phyloP scores from a whole-genome alignment of 805 yeast genomes.

The Yamadazyma nakazawae region DNA sequence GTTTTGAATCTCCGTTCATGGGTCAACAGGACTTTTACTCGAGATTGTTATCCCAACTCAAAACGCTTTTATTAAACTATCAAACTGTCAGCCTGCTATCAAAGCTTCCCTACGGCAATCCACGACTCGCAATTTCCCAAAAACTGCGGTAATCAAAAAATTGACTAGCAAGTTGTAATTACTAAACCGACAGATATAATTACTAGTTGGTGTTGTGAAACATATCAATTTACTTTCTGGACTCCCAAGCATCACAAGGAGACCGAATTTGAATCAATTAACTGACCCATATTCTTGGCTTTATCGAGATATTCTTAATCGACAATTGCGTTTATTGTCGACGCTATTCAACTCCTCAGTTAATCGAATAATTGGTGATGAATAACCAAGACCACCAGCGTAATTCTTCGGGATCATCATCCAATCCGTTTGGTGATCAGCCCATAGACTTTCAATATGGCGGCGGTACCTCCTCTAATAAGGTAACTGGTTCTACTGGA shows the following conservation, averaged over 20 bases:
- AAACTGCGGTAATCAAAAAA: background rate
- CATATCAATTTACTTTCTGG: background rate
- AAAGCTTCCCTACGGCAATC: background rate
- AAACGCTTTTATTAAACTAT: too few relatives aligned
- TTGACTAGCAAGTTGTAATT: background rate
- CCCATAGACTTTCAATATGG: conserved; percentile 7
- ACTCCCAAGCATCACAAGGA: background rate
- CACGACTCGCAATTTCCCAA: background rate
- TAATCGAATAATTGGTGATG: conserved; percentile 1
- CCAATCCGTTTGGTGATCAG: conserved; percentile 7
- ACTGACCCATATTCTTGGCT: background rate
- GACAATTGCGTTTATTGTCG: background rate
- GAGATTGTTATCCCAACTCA: too few relatives aligned
- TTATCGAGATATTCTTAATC: background rate
- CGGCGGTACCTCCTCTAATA: background rate
- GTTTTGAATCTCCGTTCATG: too few relatives aligned
- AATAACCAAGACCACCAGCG: conserved; percentile 3
- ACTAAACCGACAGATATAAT: background rate
- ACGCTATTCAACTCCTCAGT: background rate
- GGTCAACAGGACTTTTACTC: too few relatives aligned
- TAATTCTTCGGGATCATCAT: background rate
- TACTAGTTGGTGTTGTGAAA: background rate
- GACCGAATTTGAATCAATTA: background rate
- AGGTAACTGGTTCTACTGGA: background rate
- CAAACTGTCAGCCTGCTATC: background rate